Base-by-base conservation (phyloP, 768 basidiomycete genomes). In the Lentinula sp. region DNA sequence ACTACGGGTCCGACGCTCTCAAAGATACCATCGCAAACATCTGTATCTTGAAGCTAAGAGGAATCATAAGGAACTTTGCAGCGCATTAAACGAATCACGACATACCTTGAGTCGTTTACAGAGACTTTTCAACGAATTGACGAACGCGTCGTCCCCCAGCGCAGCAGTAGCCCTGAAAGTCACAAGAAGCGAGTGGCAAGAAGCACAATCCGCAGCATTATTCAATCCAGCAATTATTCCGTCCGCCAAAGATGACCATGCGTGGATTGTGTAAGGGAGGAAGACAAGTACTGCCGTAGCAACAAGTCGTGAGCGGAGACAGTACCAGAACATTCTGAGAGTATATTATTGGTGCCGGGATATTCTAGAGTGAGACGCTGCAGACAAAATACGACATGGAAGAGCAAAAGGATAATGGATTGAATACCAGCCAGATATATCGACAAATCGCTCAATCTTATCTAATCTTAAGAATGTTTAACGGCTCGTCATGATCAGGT, bases 11-110 rank as follows among this genome's bases (percentile, higher is more conserved):
- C 85, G 68, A 84, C 81, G 49, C 79, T 71, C 4, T 63, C 69
- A 51, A 86, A 67, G 2, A 78, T 70, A 32, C 86, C 85, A 55
- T 74, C 70, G 67, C 86, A 87, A 16, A 87, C 83, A 66, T 87
- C 85, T 6, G 73, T 70, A 66, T 85, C 84, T 65, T 80, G 76
- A 5, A 80, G 69, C 84, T 84, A 59, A 43, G 43, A 20, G 37
- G 9, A 5, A 49, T 49, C 39, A 16, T 13, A 5, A 51, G 9
- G 32, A 55, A 28, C 41, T 42, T 15, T 37, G 20, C 50, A 60
- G 41, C 43, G 23, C 37, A 28, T 28, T 12, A 3, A 9, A 12
- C 10, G 61, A 59, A 37, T 8, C 4, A 0, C 46, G 4, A 45
- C 72, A 33, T 62, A 81, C 83, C 54, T 73, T 70, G 2, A 77